Conservation (phyloP, 768 basidiomycete species). For the Suillus sp. region DNA sequence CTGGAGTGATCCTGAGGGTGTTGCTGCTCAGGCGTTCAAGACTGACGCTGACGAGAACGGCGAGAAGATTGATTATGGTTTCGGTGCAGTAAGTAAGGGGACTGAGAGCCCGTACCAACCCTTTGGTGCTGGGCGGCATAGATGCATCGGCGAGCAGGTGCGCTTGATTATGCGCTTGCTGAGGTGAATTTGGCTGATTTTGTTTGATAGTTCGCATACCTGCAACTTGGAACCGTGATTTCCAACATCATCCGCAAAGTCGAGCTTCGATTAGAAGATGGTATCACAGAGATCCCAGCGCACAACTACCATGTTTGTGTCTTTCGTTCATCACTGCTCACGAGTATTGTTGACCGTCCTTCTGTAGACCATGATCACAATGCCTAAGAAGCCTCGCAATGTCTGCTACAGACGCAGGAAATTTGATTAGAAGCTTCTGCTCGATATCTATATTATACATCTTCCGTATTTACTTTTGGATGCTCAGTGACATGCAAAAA, state of each 20-base stretch:
- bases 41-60: slow-evolving; percentile 73
- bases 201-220: slow-evolving; percentile 77
- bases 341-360: slow-evolving; percentile 6
- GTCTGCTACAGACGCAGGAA: slow-evolving; percentile 70
- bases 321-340: neutral
- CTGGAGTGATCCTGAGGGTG: slow-evolving; percentile 85
- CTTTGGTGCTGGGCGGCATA: slow-evolving; percentile 94
- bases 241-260: slow-evolving; percentile 74
- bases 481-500: slow-evolving; percentile 11
- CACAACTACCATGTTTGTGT: slow-evolving; percentile 87
- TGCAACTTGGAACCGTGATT: slow-evolving; percentile 88
- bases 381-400: slow-evolving; percentile 71
- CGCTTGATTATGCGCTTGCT: slow-evolving; percentile 20
- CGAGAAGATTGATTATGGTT: slow-evolving; percentile 96
- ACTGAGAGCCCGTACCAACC: slow-evolving; percentile 97
- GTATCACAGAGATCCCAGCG: slow-evolving; percentile 57
- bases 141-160: slow-evolving; percentile 92
- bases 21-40: slow-evolving; percentile 76
- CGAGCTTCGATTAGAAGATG: slow-evolving; percentile 67
- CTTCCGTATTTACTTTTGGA: slow-evolving; percentile 13
- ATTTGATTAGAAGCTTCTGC: slow-evolving; percentile 42
- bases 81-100: slow-evolving; percentile 93
- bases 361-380: slow-evolving; percentile 87
- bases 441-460: slow-evolving; percentile 4
- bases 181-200: slow-evolving; percentile 7